phyloP scores from a whole-genome alignment of 352 stramenopile species.

The Phytophthora idaei region DNA sequence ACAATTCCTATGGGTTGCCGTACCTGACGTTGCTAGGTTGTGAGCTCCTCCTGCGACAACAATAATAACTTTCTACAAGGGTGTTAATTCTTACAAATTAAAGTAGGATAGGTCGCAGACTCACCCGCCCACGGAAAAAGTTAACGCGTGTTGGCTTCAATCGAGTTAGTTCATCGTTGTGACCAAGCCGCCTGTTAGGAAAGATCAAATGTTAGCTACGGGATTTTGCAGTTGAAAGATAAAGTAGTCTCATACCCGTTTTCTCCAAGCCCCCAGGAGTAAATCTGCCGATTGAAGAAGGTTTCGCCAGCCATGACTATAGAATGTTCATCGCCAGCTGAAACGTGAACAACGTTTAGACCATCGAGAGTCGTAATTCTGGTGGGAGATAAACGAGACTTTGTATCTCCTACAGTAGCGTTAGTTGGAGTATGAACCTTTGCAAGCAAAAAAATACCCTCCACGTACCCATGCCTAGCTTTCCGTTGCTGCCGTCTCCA shows the following conservation, averaged over 20 bases:
- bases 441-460: neutral
- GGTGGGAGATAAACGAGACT: constrained; percentile 40
- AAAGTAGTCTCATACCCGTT: constrained; percentile 51
- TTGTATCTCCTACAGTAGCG: constrained; percentile 44
- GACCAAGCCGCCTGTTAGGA: constrained; percentile 56
- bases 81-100: neutral
- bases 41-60: constrained; percentile 61
- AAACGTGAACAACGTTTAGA: constrained; percentile 60
- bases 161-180: constrained; percentile 58
- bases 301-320: constrained; percentile 67
- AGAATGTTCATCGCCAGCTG: constrained; percentile 74
- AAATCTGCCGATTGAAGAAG: constrained; percentile 77
- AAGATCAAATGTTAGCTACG: neutral
- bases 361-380: constrained; percentile 55
- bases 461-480: constrained; percentile 62
- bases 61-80: constrained; percentile 70
- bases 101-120: neutral
- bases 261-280: constrained; percentile 70
- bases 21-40: constrained; percentile 73
- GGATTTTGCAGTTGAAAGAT: neutral
- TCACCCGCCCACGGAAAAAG: constrained; percentile 67
- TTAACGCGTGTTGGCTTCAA: constrained; percentile 74
- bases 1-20: neutral
- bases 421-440: neutral
- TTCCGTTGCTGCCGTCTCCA: constrained; percentile 63